Percentiles rank a stretch among this genome's conserved stretches.
phyloP scores from a whole-genome alignment of 2,329 filamentous ascomycete genomes.

The Fusarium sambucinum region DNA sequence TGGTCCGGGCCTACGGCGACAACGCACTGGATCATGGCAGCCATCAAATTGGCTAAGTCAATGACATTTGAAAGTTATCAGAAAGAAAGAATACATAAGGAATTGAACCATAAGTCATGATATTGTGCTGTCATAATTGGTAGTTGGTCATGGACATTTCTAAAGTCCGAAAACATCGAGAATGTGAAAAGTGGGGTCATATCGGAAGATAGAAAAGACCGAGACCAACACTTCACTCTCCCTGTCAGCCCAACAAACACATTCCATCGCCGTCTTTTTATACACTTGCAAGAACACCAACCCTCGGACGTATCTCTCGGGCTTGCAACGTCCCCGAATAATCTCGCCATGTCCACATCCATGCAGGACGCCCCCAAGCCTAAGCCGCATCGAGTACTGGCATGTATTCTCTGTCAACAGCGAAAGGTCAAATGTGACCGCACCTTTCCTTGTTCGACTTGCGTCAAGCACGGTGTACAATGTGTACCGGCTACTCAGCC shows the following conservation, averaged over 20 bases:
- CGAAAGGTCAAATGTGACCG: constrained; percentile 74
- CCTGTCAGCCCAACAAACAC: background rate
- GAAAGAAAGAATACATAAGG: background rate
- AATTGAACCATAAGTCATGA: background rate
- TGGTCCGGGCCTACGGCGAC: too few relatives aligned
- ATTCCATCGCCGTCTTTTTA: background rate
- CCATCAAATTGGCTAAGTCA: too few relatives aligned
- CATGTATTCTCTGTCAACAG: constrained; percentile 72
- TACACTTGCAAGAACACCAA: too few relatives aligned
- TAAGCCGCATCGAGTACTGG: constrained; percentile 51
- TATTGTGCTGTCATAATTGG: background rate
- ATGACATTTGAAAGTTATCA: too few relatives aligned
- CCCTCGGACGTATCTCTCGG: background rate
- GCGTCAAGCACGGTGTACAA: constrained; percentile 57
- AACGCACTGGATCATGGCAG: too few relatives aligned
- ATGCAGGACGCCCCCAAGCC: background rate
- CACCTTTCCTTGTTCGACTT: constrained; percentile 68
- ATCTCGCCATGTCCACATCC: constrained; percentile 10
- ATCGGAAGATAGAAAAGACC: constrained; percentile 24
- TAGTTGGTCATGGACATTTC: constrained; percentile 17
- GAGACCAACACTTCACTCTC: background rate
- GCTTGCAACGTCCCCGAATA: background rate
- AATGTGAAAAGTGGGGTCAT: constrained; percentile 10
- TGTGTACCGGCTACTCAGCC: constrained; percentile 59
- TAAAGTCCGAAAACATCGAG: constrained; percentile 2